Percentiles rank a stretch among this genome's conserved stretches.
These are phyloP conservation scores for Malus hybrid DNA, from an alignment of 331 rosid species.

Conservation along the genomic window DNA sequence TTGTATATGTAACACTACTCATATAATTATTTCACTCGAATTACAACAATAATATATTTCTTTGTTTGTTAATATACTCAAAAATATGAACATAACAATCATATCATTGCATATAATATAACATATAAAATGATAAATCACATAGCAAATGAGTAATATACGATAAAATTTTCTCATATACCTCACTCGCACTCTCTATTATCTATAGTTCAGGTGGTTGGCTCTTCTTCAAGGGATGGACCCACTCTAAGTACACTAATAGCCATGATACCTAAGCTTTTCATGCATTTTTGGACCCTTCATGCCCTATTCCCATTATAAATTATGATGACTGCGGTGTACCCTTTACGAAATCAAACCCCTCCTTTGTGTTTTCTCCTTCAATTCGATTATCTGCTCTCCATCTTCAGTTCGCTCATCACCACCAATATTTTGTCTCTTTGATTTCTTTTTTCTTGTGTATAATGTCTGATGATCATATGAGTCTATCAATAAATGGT, in stretches of 20 bases:
- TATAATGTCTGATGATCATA: conserved; percentile 21
- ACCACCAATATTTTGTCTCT: background rate
- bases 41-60: no score
- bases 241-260: conserved; percentile 47
- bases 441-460: background rate
- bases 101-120: no score
- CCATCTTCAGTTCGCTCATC: background rate
- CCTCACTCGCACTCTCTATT: background rate
- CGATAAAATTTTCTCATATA: background rate
- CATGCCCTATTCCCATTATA: conserved; percentile 28
- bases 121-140: no score
- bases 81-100: no score
- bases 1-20: no score
- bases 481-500: conserved; percentile 48
- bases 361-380: background rate
- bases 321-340: conserved; percentile 31
- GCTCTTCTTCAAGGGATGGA: conserved; percentile 21
- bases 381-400: background rate
- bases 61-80: no score
- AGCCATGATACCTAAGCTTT: conserved; percentile 35
- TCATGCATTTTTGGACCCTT: conserved; percentile 41
- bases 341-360: conserved; percentile 23
- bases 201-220: conserved; percentile 34
- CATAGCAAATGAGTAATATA: no score
- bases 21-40: no score